Base-by-base conservation (phyloP, 2,329 filamentous ascomycete genomes). In the Diaporthe destruens region DNA sequence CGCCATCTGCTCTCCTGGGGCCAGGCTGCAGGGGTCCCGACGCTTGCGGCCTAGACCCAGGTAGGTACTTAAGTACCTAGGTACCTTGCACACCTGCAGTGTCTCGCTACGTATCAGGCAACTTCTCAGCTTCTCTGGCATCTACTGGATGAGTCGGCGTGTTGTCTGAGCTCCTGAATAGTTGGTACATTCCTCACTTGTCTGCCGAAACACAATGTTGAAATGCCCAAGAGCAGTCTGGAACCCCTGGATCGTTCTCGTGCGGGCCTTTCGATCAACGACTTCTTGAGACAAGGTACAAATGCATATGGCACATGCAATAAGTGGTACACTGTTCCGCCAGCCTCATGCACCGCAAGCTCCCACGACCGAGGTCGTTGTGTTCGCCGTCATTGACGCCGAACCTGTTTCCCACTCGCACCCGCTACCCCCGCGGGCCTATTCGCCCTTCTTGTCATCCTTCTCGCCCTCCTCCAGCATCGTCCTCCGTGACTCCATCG, bases 401-500 rank as follows among this genome's bases (percentile, higher is more conserved):
- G 2, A 20, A 23, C n/a, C 16, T 25, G 6, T 25, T n/a, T 39
- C n/a, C 20, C 3, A 11, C 55, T 42, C 11, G 5, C n/a, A n/a
- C n/a, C 12, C 39, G 11, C 39, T 4, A 14, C 14, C 39, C 12
- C 39, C 39, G 14, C 12, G 39, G 39, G 8, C 25, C 71, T 77
- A 77, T 74, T 79, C 77, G 53, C 76, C 76, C 75, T 79, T 76
- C 59, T 76, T 73, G 53, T 4, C 77, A 71, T 77, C 77, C 44
- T 78, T 78, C 65, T 78, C 79, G 32, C 77, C 78, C 3, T 79
- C 80, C 79, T 98, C 94, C 81, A 99, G 82, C 84, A 96, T 92
- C 63, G 86, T 90, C 83, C 91, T 91, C 81, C 96, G 87, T 63
- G 93, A 90, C 86, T 98, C 96, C 78, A 99, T 85, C 16, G 96